These are phyloP conservation scores for Colletotrichum sp. DNA, from an alignment of 2,329 filamentous ascomycete species.

Conservation along the genomic window DNA sequence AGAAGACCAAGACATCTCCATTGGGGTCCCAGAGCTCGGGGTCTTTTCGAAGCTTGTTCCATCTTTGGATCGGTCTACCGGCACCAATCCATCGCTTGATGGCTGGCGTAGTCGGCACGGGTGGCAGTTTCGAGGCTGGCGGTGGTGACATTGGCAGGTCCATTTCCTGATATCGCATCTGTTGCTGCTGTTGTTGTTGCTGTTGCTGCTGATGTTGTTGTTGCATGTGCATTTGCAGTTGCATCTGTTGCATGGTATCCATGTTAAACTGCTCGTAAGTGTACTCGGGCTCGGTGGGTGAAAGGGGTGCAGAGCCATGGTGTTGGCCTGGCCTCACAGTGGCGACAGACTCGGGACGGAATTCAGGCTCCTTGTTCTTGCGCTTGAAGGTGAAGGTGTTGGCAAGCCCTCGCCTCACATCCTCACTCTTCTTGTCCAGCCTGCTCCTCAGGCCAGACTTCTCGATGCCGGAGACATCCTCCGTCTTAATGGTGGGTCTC, in stretches of 20 bases:
- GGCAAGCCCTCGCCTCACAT: slow-evolving; percentile 55
- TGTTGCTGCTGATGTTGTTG: slow-evolving; percentile 5
- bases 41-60: slow-evolving; percentile 64
- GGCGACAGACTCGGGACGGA: slow-evolving; percentile 40
- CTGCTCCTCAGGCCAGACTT: slow-evolving; percentile 57
- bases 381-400: slow-evolving; percentile 58
- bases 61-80: slow-evolving; percentile 52
- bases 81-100: slow-evolving; percentile 60
- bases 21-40: slow-evolving; percentile 66
- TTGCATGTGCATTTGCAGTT: slow-evolving; percentile 9
- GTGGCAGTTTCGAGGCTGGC: slow-evolving; percentile 26
- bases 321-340: slow-evolving; percentile 35
- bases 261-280: slow-evolving; percentile 18
- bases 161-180: slow-evolving; percentile 6
- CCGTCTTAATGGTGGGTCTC: slow-evolving; percentile 48
- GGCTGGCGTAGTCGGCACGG: slow-evolving; percentile 34
- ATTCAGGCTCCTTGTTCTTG: slow-evolving; percentile 47
- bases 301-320: neutral
- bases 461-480: slow-evolving; percentile 59
- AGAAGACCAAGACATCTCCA: slow-evolving; percentile 64
- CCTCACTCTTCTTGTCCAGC: slow-evolving; percentile 62
- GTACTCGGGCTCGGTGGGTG: slow-evolving; percentile 20
- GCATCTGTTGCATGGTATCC: slow-evolving; percentile 14
- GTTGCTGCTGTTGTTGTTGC: neutral
- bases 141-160: slow-evolving; percentile 21